Base-by-base conservation (phyloP, 2,329 filamentous ascomycete species). In the Trichoderma oligosporum region DNA sequence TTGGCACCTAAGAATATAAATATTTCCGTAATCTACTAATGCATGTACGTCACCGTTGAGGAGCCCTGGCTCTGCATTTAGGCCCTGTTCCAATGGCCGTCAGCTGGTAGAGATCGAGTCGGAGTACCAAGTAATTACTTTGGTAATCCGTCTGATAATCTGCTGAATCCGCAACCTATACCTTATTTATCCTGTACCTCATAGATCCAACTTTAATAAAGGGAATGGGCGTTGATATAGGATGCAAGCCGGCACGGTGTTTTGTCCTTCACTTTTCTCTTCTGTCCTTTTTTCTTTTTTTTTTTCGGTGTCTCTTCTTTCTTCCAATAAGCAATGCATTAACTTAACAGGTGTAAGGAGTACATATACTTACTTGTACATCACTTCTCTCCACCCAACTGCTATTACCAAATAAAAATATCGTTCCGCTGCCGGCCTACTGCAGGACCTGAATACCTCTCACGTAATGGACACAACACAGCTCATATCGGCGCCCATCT, bases 371-470 rank as follows among this genome's bases (percentile, higher is more conserved):
- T n/a, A n/a, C n/a, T n/a, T n/a, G n/a, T n/a, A n/a, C n/a, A n/a
- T n/a, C n/a, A n/a, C n/a, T n/a, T n/a, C n/a, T n/a, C n/a, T n/a
- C n/a, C n/a, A n/a, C n/a, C n/a, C n/a, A n/a, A 31, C 39, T 47
- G 36, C 56, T 56, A 58, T 58, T 58, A 58, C 56, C 56, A 58
- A 58, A 58, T 58, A 20, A 51, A 58, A 58, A 58, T n/a, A 55
- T 18, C 49, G 22, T 39, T 20, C 52, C 41, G 29, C 22, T 51
- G 47, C 52, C 41, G 14, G 25, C 41, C 31, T 36, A 18, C 49
- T 48, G 51, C 56, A 52, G 56, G 42, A 31, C 49, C 36, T 36
- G 56, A 58, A 58, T 58, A 58, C 56, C 35, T 58, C 35, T 58
- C 56, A 58, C 56, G 56, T 58, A 58, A 58, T 58, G 49, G 56